Evolutionary conservation across 2,329 filamentous ascomycete genomes (phyloP).

Genomic region (Ophiostoma triangulosporum): DNA sequence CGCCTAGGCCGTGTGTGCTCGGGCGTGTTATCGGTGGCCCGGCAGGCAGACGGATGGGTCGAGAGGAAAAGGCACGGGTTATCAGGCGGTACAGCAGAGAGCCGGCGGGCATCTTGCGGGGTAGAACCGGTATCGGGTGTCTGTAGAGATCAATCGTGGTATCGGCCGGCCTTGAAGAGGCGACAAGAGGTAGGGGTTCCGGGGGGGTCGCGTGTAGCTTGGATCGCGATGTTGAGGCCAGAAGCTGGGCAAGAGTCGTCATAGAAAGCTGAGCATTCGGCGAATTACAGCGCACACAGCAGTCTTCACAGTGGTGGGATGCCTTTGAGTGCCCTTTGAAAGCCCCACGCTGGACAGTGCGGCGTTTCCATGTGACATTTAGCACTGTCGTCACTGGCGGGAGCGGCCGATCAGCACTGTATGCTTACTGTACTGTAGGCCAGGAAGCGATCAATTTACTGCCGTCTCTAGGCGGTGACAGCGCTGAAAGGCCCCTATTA

Average conservation of each 20-base stretch:
- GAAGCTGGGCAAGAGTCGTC: neutral
- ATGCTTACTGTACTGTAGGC: neutral
- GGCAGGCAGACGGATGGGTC: neutral
- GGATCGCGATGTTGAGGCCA: slow-evolving; percentile 2
- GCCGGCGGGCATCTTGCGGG: slow-evolving; percentile 3
- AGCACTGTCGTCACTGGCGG: neutral
- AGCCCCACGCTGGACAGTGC: slow-evolving; percentile 9
- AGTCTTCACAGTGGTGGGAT: slow-evolving; percentile 1
- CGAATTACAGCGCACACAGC: neutral
- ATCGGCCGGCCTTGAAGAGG: neutral
- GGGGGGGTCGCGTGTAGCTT: slow-evolving; percentile 1
- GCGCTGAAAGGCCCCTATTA: slow-evolving; percentile 3
- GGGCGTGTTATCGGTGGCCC: neutral
- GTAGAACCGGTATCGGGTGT: neutral
- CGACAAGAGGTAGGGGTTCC: neutral
- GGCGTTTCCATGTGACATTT: neutral
- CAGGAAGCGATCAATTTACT: slow-evolving; percentile 4
- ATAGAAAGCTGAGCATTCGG: neutral
- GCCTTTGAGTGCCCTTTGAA: neutral
- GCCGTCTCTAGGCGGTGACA: slow-evolving; percentile 8
- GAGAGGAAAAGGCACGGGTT: neutral
- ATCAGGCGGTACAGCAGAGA: neutral
- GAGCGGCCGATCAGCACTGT: neutral
- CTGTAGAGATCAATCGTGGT: neutral
- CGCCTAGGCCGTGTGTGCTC: neutral